phyloP scores from a whole-genome alignment of 2,329 filamentous ascomycete genomes.

The Trichophyton simii region DNA sequence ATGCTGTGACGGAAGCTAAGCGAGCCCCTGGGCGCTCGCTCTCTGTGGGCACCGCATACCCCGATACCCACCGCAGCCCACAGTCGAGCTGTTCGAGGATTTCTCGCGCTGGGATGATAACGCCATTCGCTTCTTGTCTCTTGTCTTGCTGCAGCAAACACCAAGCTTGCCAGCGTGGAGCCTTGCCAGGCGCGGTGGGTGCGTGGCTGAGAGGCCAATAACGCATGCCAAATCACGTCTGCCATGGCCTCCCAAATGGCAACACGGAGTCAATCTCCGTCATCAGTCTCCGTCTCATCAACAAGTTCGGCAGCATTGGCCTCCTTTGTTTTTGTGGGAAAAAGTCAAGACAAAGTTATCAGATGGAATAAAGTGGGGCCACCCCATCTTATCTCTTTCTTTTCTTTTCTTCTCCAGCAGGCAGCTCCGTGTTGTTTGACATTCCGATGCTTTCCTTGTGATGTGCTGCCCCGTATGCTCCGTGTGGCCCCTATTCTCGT shows the following conservation, averaged over 20 bases:
- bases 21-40: background rate
- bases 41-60: background rate
- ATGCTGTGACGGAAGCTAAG: background rate
- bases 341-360: conserved; percentile 2
- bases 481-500: background rate
- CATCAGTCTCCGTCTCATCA: too few relatives aligned
- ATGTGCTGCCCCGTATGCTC: background rate
- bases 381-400: background rate
- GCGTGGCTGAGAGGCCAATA: background rate
- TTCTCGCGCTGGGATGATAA: background rate
- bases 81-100: background rate
- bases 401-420: background rate
- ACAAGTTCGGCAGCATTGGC: background rate
- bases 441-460: background rate
- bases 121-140: background rate
- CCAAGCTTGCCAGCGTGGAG: background rate
- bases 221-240: background rate
- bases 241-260: too few relatives aligned
- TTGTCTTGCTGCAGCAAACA: background rate
- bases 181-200: background rate
- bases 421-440: background rate
- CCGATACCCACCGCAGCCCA: background rate
- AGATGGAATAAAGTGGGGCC: background rate
- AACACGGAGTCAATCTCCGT: too few relatives aligned
- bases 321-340: background rate